Conservation (phyloP, 2,329 filamentous ascomycete species). For the Colletotrichum simmondsii region DNA sequence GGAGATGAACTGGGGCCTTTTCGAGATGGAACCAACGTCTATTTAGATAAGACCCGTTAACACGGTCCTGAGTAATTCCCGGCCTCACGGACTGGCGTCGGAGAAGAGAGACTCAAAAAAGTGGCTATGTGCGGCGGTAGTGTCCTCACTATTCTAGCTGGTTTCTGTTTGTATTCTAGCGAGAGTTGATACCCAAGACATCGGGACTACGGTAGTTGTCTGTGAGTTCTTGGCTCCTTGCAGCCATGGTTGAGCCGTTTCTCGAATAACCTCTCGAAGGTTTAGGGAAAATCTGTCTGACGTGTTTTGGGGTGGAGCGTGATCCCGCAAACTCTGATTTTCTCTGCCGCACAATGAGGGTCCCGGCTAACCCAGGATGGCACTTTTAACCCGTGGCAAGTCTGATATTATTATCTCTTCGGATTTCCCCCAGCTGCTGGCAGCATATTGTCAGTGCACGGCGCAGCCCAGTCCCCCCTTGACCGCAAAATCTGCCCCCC, state of each 20-base stretch:
- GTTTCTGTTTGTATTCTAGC: background rate
- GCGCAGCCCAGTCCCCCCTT: background rate
- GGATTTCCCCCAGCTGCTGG: background rate
- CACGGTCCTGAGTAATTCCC: slow-evolving; percentile 27
- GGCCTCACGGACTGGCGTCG: background rate
- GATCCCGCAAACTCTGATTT: background rate
- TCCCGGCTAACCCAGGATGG: background rate
- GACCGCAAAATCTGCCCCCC: background rate
- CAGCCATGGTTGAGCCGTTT: slow-evolving; percentile 1
- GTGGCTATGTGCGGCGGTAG: background rate
- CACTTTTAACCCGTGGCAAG: background rate
- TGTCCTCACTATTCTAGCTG: background rate
- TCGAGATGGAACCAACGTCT: slow-evolving; percentile 11
- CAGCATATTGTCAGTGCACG: background rate
- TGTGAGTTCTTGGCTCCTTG: background rate
- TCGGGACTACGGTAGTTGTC: background rate
- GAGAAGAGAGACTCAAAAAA: background rate
- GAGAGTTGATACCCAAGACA: background rate
- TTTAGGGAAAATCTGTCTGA: background rate
- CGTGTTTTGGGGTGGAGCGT: background rate
- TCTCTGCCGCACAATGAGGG: background rate
- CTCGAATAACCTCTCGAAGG: background rate
- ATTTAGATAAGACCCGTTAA: slow-evolving; percentile 21
- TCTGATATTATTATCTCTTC: background rate
- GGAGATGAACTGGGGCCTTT: slow-evolving; percentile 29